phyloP scores from a whole-genome alignment of 192 early-diverging fungal species.

The Helicostylum pulchrum region DNA sequence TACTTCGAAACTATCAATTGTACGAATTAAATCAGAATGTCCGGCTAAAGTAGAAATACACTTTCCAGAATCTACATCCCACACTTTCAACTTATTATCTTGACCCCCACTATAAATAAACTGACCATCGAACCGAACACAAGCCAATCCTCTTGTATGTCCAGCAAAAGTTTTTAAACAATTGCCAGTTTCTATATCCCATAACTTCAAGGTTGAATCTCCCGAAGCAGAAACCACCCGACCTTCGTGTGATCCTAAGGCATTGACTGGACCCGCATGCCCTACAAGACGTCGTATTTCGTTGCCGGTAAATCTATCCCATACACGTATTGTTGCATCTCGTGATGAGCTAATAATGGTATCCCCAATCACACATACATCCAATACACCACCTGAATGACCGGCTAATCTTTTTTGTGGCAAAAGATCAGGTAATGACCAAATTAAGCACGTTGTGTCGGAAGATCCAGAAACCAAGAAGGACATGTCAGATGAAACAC shows the following conservation, averaged over 20 bases:
- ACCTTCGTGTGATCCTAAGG: slow-evolving; percentile 71
- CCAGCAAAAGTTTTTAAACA: slow-evolving; percentile 75
- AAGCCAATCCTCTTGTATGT: slow-evolving; percentile 77
- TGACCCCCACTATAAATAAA: slow-evolving; percentile 77
- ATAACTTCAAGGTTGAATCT: slow-evolving; percentile 77
- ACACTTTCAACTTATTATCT: slow-evolving; percentile 74
- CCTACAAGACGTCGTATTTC: slow-evolving; percentile 68
- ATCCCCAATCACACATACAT: slow-evolving; percentile 75
- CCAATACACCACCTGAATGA: slow-evolving; percentile 79
- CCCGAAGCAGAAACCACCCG: slow-evolving; percentile 84
- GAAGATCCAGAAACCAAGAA: slow-evolving; percentile 84
- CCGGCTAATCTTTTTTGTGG: slow-evolving; percentile 58
- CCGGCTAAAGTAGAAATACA: slow-evolving; percentile 62
- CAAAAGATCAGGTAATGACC: slow-evolving; percentile 51
- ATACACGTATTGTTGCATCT: slow-evolving; percentile 88
- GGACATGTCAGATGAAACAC: slow-evolving; percentile 60
- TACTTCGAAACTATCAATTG: slow-evolving; percentile 72
- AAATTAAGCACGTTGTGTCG: slow-evolving; percentile 81
- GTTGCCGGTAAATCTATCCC: slow-evolving; percentile 62
- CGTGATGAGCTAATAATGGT: slow-evolving; percentile 89
- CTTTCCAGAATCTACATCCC: slow-evolving; percentile 48
- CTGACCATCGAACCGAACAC: slow-evolving; percentile 77
- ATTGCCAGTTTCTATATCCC: slow-evolving; percentile 67
- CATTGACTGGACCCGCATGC: slow-evolving; percentile 94
- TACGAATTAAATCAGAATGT: slow-evolving; percentile 78